These are phyloP conservation scores for Salix caprea DNA, from an alignment of 345 rosid genomes.

Conservation along the genomic window DNA sequence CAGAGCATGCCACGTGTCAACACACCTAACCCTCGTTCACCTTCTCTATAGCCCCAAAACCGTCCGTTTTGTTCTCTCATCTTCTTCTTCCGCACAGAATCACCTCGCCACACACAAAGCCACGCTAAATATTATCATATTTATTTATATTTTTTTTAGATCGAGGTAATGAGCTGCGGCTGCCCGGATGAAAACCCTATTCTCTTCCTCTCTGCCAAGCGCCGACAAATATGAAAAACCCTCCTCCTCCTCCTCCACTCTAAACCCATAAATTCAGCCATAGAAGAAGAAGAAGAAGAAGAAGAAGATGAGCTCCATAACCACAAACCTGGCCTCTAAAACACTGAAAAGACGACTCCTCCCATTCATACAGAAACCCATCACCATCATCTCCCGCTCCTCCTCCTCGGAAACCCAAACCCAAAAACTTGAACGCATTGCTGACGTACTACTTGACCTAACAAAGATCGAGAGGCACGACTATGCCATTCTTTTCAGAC, in stretches of 20 bases:
- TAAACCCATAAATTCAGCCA: background rate
- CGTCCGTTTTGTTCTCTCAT: too few species aligned
- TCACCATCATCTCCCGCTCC: slow-evolving; percentile 28
- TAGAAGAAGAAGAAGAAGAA: background rate
- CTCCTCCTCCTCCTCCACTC: background rate
- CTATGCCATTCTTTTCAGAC: slow-evolving; percentile 69
- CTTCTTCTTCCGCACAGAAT: too few species aligned
- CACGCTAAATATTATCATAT: too few species aligned
- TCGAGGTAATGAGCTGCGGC: too few species aligned
- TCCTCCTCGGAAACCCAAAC: slow-evolving; percentile 35
- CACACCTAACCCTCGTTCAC: too few species aligned
- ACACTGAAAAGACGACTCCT: slow-evolving; percentile 10
- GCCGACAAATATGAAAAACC: background rate
- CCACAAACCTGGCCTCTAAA: background rate
- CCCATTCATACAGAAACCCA: background rate
- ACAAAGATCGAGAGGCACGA: slow-evolving; percentile 70
- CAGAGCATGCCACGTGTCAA: too few species aligned
- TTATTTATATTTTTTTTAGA: too few species aligned
- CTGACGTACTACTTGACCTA: slow-evolving; percentile 65
- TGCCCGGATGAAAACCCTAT: too few species aligned
- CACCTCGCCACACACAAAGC: too few species aligned
- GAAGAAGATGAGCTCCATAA: background rate
- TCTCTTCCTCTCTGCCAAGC: too few species aligned
- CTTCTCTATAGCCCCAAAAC: too few species aligned
- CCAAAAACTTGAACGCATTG: slow-evolving; percentile 80